A percentile compares a stretch with the other conserved stretches of the same genome.
Evolutionary conservation across 1,284 basidiomycete species (phyloP).

Genomic region (Grifola frondosa): DNA sequence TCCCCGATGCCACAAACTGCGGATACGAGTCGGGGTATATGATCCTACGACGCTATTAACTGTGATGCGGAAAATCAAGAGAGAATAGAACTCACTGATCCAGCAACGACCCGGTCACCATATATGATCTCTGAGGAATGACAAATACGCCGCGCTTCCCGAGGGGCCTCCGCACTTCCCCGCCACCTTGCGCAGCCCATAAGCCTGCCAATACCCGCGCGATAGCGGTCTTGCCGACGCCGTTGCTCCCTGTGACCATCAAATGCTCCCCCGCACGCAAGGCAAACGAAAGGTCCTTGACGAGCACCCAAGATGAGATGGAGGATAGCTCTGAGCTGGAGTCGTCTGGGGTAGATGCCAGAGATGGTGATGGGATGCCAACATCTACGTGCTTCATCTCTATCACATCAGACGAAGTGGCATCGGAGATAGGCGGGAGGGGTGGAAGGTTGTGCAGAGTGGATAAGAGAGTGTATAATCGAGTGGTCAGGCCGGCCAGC

Average conservation of each 20-base stretch:
- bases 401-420: constrained; percentile 34
- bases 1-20: constrained; percentile 64
- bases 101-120: constrained; percentile 82
- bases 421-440: constrained; percentile 38
- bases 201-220: constrained; percentile 89
- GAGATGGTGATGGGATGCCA: constrained; percentile 66
- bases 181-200: constrained; percentile 66
- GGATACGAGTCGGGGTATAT: constrained; percentile 87
- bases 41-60: constrained; percentile 35
- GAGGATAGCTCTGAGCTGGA: constrained; percentile 13
- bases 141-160: constrained; percentile 72
- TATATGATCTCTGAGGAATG: constrained; percentile 90
- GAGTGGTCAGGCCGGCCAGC: constrained; percentile 88
- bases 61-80: constrained; percentile 2
- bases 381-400: constrained; percentile 67
- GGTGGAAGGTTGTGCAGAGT: constrained; percentile 76
- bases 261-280: constrained; percentile 84
- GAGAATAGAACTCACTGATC: constrained; percentile 64
- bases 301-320: constrained; percentile 47
- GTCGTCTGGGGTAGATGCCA: constrained; percentile 9
- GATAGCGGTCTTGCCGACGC: constrained; percentile 92
- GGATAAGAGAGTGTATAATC: constrained; percentile 87
- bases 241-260: constrained; percentile 92
- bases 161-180: constrained; percentile 42
- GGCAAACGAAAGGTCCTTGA: constrained; percentile 71